A percentile compares a stretch with the other conserved stretches of the same genome.
Conservation (phyloP, 495 filamentous ascomycete genomes). For the Hyaloscypha hepaticicola region DNA sequence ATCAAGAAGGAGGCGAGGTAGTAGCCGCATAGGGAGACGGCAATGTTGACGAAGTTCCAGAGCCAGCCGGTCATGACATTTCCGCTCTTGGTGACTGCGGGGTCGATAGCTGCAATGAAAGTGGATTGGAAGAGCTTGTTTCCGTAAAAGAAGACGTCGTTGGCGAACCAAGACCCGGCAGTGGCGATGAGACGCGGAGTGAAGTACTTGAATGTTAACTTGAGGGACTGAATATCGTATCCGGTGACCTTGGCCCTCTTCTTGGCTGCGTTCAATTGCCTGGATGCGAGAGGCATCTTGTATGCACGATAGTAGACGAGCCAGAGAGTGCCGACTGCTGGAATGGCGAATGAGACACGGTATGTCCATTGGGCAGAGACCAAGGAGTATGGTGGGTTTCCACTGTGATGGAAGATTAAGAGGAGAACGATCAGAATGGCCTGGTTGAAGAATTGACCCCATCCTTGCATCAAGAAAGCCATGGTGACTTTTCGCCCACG, state of each 20-base stretch:
- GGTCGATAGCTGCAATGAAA: slow-evolving; percentile 75
- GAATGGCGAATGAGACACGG: slow-evolving; percentile 79
- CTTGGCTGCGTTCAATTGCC: slow-evolving; percentile 74
- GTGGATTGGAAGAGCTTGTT: slow-evolving; percentile 93
- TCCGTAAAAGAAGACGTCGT: slow-evolving; percentile 95
- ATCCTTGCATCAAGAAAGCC: slow-evolving; percentile 95
- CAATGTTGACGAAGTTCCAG: slow-evolving; percentile 83
- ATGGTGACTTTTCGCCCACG: slow-evolving; percentile 88
- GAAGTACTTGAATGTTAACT: slow-evolving; percentile 72
- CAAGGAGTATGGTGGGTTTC: slow-evolving; percentile 69
- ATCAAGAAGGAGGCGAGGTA: slow-evolving; percentile 50
- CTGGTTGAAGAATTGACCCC: slow-evolving; percentile 92
- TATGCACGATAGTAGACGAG: slow-evolving; percentile 85
- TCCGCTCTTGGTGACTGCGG: slow-evolving; percentile 36
- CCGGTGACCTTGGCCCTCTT: slow-evolving; percentile 82
- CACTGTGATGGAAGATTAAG: slow-evolving; percentile 74
- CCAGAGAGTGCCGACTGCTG: slow-evolving; percentile 85
- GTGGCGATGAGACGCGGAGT: slow-evolving; percentile 80
- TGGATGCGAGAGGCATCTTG: slow-evolving; percentile 75
- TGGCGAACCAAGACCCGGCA: slow-evolving; percentile 82
- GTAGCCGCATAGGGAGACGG: slow-evolving; percentile 76
- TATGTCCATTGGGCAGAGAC: slow-evolving; percentile 78
- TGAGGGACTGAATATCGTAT: slow-evolving; percentile 79
- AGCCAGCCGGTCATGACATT: slow-evolving; percentile 81
- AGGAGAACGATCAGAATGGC: slow-evolving; percentile 77